Percentiles rank a stretch among this genome's conserved stretches.
phyloP scores from a whole-genome alignment of 768 basidiomycete species.

The Boletus reticulatus region DNA sequence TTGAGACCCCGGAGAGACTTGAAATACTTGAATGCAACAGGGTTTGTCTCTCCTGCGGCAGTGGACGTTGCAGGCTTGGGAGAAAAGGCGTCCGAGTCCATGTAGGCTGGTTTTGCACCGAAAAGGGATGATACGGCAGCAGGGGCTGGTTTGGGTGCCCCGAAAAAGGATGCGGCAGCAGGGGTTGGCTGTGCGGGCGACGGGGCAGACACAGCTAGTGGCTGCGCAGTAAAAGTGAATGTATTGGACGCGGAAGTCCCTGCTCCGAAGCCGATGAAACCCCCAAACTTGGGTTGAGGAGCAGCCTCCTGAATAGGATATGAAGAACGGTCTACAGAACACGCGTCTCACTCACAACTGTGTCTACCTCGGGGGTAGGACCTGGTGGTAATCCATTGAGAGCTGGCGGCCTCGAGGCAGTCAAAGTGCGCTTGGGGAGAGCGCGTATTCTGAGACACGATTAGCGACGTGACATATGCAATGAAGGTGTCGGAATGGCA shows the following conservation, averaged over 20 bases:
- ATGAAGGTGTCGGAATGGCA: slow-evolving; percentile 22
- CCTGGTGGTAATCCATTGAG: slow-evolving; percentile 26
- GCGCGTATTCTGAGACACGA: slow-evolving; percentile 52
- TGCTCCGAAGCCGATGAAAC: slow-evolving; percentile 53
- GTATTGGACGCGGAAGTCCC: slow-evolving; percentile 28
- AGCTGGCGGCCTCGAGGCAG: slow-evolving; percentile 20
- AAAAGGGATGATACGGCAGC: slow-evolving; percentile 21
- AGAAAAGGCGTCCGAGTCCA: slow-evolving; percentile 29
- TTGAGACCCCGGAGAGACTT: slow-evolving; percentile 74
- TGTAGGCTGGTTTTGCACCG: not conserved
- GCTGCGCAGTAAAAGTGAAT: slow-evolving; percentile 41
- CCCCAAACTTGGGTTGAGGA: slow-evolving; percentile 45
- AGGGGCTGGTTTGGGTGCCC: not conserved
- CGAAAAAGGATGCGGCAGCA: slow-evolving; percentile 16
- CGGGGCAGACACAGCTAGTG: slow-evolving; percentile 14
- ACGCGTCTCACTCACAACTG: slow-evolving; percentile 25
- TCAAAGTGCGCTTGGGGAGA: slow-evolving; percentile 52
- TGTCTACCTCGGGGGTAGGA: slow-evolving; percentile 21
- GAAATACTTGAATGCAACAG: slow-evolving; percentile 53
- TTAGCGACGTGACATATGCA: slow-evolving; percentile 7
- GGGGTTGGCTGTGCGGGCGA: slow-evolving; percentile 11
- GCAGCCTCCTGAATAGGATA: slow-evolving; percentile 18
- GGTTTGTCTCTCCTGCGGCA: slow-evolving; percentile 28
- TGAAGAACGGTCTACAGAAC: slow-evolving; percentile 16
- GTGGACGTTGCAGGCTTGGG: slow-evolving; percentile 18